Base-by-base conservation (phyloP, 2,329 filamentous ascomycete genomes). In the Fonsecaea nubica region DNA sequence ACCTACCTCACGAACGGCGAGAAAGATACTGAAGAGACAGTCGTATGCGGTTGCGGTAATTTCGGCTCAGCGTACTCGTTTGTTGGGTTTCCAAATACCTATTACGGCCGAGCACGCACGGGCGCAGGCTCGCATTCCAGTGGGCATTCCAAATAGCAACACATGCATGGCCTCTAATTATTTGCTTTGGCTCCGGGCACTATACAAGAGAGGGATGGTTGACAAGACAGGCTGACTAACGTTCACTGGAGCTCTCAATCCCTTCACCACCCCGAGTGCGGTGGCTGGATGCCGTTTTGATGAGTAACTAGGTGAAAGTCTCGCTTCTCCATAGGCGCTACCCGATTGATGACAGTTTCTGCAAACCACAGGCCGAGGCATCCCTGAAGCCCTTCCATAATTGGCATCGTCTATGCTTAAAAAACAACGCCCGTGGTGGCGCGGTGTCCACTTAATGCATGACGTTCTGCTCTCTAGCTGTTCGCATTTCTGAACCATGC, bases 301-400 rank as follows among this genome's bases (percentile, higher is more conserved):
- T 42, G 45, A 25, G 45, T 50, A 50, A 50, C 18, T 9, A 10
- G 18, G 25, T 2, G 45, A 25, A 21, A 50, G 45, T 50, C 7
- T 50, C 45, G 45, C 45, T 25, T 50, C 18, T 50, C 18, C 3
- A 25, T 18, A 25, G 45, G 45, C 45, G 15, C 45, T 25, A 10
- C 12, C 18, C 6, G 12, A 7, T 21, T 30, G 45, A 61, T 65
- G 63, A 62, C 57, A 65, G 63, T 65, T 61, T 57, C 18, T 25
- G 6, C n/a, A 61, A 38, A 5, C 32, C n/a, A 54, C 25, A 18
- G 38, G 58, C 58, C 30, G 58, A 21, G 42, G 58, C n/a, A 52
- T 3, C 8, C 18, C 55, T 21, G 18, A 32, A 50, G 53, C 25
- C 18, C 30, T 55, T 57, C 25, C 45, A 18, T 30, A 63, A 40